Evolutionary conservation across 208 protist species (phyloP).

Genomic region (Trypanosomatidae sp.): DNA sequence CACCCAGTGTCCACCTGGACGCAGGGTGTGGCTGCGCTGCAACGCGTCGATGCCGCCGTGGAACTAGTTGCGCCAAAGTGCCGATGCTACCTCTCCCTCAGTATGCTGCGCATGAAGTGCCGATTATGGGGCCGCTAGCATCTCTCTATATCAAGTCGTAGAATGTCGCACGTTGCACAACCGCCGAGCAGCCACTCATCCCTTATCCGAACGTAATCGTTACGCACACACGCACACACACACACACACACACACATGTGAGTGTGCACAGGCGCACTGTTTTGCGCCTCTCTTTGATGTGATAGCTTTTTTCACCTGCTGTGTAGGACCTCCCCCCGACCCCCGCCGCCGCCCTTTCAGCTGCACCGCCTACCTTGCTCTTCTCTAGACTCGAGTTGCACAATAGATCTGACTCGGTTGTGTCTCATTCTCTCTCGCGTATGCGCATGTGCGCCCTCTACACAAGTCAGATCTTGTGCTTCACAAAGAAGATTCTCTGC

Average conservation of each 20-base stretch:
- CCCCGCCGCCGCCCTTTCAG: neutral
- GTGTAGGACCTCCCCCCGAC: neutral
- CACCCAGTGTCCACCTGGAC: neutral
- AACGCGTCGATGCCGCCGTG: constrained; percentile 28
- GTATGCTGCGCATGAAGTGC: constrained; percentile 47
- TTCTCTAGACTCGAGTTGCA: neutral
- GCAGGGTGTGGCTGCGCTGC: constrained; percentile 18
- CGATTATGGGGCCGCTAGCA: constrained; percentile 46
- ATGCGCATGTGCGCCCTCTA: neutral
- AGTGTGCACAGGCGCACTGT: neutral
- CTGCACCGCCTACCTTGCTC: neutral
- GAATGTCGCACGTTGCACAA: neutral
- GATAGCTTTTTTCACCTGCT: neutral
- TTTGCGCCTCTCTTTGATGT: neutral
- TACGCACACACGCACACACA: neutral
- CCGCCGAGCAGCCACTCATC: neutral
- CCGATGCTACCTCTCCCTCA: neutral
- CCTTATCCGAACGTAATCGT: neutral
- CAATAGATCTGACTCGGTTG: neutral
- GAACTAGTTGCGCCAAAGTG: constrained; percentile 10
- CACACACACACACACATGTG: neutral
- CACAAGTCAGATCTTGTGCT: neutral
- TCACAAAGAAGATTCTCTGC: neutral
- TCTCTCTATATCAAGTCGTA: constrained; percentile 32
- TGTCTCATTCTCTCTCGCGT: neutral